Conservation (phyloP, 345 rosid species). For the Kandelia obovata region DNA sequence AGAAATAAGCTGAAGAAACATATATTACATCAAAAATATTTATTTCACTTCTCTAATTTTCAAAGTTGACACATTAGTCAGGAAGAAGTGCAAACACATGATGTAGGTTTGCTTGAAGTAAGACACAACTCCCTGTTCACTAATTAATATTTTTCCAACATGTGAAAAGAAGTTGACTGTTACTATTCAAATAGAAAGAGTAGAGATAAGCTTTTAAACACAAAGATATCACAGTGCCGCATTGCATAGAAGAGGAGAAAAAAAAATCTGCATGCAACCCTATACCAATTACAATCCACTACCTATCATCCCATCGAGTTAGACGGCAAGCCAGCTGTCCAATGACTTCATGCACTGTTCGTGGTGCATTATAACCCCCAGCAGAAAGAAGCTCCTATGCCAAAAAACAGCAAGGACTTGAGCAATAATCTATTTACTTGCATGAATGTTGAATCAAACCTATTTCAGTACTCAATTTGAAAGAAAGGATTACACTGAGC, state of each 20-base stretch:
- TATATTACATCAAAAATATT: neutral
- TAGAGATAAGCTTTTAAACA: too few relatives aligned
- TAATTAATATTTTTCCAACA: too few relatives aligned
- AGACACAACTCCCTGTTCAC: too few relatives aligned
- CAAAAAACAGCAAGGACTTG: conserved; percentile 10
- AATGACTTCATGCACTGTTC: conserved; percentile 85
- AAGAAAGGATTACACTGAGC: conserved; percentile 10
- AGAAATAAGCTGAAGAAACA: neutral
- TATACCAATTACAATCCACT: neutral
- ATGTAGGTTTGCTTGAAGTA: too few relatives aligned
- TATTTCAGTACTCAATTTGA: neutral
- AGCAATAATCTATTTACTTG: conserved; percentile 8
- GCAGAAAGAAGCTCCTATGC: conserved; percentile 74
- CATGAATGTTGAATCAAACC: conserved; percentile 1
- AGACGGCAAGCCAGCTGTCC: conserved; percentile 76
- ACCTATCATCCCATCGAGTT: conserved; percentile 97
- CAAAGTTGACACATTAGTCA: too few relatives aligned
- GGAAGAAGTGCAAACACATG: too few relatives aligned
- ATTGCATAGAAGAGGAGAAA: too few relatives aligned
- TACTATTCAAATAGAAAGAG: too few relatives aligned
- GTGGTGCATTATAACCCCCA: conserved; percentile 81
- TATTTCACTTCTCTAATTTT: neutral
- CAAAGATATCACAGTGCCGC: too few relatives aligned
- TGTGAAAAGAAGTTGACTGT: too few relatives aligned
- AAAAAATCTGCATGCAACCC: too few relatives aligned